Evolutionary conservation across 164 flowering plant species (phyloP), one percentile per base, ranked within the genome.

Genomic region (Kingdonia uniflora): DNA sequence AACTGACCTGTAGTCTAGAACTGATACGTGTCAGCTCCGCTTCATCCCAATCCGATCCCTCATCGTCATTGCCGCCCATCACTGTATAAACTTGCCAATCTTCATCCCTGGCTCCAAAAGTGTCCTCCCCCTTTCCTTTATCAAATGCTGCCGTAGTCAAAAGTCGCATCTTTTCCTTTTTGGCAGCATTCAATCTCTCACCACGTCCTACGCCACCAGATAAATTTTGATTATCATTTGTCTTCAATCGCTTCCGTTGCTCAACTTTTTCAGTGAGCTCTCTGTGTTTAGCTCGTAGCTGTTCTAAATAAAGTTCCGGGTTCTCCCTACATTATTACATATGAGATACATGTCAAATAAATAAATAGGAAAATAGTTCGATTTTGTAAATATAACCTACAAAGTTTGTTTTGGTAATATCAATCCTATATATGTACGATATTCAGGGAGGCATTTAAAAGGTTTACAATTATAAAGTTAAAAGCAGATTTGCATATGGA

Each of bases 31-130:
- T 59, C 17, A 94, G 71, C 68, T 87, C 95, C 1, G 78, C 68
- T 65, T 94, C 99, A 62, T 80, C 88, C 51, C 58, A 78, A 68
- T 94, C 85, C 11, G 66, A 80, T 56, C 77, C 82, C 29, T 88
- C 97, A 23, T 86, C 97, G 22, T 86, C 97, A 61, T 86, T 80
- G 67, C 63, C 82, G 75, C 99, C 81, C 99, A 92, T 92, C 21
- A 83, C 68, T 63, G 87, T 89, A 76, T 94, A 89, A 11, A 94
- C 90, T 69, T 89, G 92, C 99, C 97, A 94, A 68, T 94, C 99
- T 75, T 94, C 99, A 62, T 94, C 99, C 62, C 63, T 80, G 55
- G 81, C 70, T 68, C 97, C 97, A 77, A 94, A 94, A 52, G 95
- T 94, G 65, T 94, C 99, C 74, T 94, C 99, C 37, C 95, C 99